These are phyloP conservation scores for Benincasa hispida DNA, from an alignment of 306 rosid genomes.

Conservation along the genomic window DNA sequence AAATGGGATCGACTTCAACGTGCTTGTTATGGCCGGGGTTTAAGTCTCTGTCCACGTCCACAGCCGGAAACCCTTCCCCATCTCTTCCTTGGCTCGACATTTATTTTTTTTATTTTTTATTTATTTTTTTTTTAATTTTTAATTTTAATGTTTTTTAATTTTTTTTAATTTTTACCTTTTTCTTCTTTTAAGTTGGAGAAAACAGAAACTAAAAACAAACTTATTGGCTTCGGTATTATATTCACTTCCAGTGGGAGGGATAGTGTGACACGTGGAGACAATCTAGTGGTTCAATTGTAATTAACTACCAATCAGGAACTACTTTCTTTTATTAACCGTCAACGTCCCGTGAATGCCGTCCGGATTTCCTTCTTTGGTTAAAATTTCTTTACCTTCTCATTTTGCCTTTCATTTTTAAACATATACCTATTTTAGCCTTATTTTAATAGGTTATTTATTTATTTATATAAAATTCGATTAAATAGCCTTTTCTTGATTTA, in stretches of 20 bases:
- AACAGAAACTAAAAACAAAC: background rate
- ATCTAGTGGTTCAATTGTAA: background rate
- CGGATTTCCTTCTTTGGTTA: background rate
- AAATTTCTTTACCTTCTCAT: no score
- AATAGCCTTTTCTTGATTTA: no score
- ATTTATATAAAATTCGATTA: no score
- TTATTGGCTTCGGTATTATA: background rate
- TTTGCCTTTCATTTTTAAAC: no score
- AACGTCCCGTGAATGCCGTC: constrained; percentile 4
- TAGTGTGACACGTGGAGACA: background rate
- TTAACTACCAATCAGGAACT: constrained; percentile 4
- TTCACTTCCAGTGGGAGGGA: background rate
- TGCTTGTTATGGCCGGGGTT: constrained; percentile 18
- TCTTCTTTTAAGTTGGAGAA: background rate
- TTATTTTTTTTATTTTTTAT: background rate
- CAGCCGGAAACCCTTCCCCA: constrained; percentile 26
- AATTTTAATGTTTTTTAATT: background rate
- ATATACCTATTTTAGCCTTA: no score
- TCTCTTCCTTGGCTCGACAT: constrained; percentile 32
- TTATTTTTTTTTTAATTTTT: background rate
- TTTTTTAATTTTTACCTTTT: background rate
- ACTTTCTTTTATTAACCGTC: constrained; percentile 12
- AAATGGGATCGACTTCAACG: constrained; percentile 29
- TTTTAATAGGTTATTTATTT: no score
- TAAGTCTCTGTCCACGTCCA: constrained; percentile 23